These are phyloP conservation scores for Trichoderma polysporum DNA, from an alignment of 2,329 filamentous ascomycete genomes.

Conservation along the genomic window DNA sequence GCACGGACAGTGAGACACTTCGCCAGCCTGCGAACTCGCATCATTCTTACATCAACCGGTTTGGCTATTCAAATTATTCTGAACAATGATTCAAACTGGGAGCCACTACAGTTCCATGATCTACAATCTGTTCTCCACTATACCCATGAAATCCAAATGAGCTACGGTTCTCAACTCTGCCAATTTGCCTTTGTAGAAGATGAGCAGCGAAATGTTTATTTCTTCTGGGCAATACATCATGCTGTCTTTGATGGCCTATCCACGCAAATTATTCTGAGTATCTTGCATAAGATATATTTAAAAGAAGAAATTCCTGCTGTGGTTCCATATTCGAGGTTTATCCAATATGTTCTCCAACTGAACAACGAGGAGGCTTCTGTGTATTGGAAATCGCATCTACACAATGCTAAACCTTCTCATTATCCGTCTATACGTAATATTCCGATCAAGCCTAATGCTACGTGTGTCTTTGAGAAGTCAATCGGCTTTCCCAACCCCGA, in stretches of 20 bases:
- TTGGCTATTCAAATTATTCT: not conserved
- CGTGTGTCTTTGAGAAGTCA: not conserved
- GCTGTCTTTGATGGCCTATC: conserved; percentile 7
- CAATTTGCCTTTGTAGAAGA: conserved; percentile 2
- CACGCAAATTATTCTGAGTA: not conserved
- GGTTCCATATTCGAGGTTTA: not conserved
- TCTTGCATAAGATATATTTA: not conserved
- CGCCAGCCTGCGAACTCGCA: conserved; percentile 8
- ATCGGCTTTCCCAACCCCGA: not conserved
- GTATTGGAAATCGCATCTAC: not conserved
- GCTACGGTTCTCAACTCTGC: not conserved
- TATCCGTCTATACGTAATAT: not conserved
- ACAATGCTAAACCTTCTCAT: not conserved
- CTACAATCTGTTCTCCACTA: not conserved
- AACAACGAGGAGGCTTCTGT: not conserved
- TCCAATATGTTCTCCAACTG: not conserved
- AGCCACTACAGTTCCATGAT: not conserved
- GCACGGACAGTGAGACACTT: not conserved
- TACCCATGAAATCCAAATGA: not conserved
- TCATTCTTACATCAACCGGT: not conserved
- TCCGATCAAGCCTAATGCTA: not conserved
- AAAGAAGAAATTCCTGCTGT: not conserved
- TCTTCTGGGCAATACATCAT: conserved; percentile 8
- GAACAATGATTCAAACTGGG: not conserved
- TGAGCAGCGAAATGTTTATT: not conserved